phyloP scores from a whole-genome alignment of 805 yeast species.

The Barnettozyma wickerhamii region DNA sequence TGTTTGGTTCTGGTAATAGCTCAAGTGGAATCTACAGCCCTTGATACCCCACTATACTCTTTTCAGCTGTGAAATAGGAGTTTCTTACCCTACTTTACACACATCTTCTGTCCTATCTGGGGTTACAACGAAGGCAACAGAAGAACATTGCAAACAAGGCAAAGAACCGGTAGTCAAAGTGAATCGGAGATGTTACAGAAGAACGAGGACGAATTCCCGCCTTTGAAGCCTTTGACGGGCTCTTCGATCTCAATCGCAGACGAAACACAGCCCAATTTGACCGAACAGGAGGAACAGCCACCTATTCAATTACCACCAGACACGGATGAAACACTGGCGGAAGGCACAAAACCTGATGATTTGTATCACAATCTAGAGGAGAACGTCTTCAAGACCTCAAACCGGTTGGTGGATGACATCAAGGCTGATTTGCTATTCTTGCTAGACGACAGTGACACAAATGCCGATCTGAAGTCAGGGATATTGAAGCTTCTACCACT shows the following conservation, averaged over 20 bases:
- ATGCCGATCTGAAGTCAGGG: constrained; percentile 19
- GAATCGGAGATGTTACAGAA: neutral
- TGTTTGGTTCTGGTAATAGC: too few species aligned
- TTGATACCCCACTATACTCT: too few species aligned
- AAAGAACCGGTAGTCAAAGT: neutral
- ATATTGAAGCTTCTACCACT: constrained; percentile 27
- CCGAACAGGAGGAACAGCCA: neutral
- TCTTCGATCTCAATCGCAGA: too few species aligned
- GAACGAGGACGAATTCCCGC: neutral
- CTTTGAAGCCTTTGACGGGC: neutral
- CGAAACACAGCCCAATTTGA: too few species aligned
- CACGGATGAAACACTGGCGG: neutral
- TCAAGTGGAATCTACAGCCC: too few species aligned
- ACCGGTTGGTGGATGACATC: constrained; percentile 64
- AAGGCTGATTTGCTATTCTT: constrained; percentile 38
- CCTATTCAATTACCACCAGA: neutral
- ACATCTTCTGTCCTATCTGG: too few species aligned
- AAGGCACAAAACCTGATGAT: neutral
- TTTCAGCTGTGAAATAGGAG: too few species aligned
- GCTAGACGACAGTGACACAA: constrained; percentile 9
- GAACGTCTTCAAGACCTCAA: constrained; percentile 52
- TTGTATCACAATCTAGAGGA: neutral
- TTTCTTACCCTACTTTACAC: too few species aligned
- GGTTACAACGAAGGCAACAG: too few species aligned
- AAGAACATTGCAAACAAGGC: neutral